phyloP scores from a whole-genome alignment of 192 early-diverging fungal species.

The Rhizoclosmatium globosum region DNA sequence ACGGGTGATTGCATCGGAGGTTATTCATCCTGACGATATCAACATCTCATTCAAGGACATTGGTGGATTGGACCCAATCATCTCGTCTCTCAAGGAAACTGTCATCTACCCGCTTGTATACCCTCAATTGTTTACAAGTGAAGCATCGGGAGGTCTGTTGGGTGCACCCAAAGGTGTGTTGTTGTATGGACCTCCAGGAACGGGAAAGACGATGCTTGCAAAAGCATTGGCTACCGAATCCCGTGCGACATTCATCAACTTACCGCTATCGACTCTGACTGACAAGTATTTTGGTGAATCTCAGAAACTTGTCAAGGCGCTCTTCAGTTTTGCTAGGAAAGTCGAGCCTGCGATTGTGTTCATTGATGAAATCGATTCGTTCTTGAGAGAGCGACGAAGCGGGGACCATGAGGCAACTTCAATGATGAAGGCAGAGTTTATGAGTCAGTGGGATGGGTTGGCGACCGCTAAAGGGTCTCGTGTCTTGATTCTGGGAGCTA shows the following conservation, averaged over 20 bases:
- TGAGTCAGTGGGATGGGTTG: slow-evolving; percentile 98
- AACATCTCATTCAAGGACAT: slow-evolving; percentile 86
- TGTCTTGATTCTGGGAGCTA: slow-evolving; percentile 84
- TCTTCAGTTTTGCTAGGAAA: slow-evolving; percentile 95
- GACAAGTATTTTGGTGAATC: slow-evolving; percentile 52
- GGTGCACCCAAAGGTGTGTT: slow-evolving; percentile 94
- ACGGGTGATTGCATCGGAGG: slow-evolving; percentile 91
- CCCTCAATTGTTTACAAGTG: slow-evolving; percentile 82
- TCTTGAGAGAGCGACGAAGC: slow-evolving; percentile 86
- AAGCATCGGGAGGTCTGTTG: slow-evolving; percentile 82
- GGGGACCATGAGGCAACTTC: slow-evolving; percentile 96
- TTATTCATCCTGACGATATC: slow-evolving; percentile 94
- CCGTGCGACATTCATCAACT: slow-evolving; percentile 96
- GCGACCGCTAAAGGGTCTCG: slow-evolving; percentile 61
- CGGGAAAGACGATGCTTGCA: slow-evolving; percentile 99
- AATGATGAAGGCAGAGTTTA: slow-evolving; percentile 99
- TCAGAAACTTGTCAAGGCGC: slow-evolving; percentile 74
- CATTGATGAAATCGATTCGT: slow-evolving; percentile 99
- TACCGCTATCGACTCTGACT: slow-evolving; percentile 94
- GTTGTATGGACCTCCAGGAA: slow-evolving; percentile 94
- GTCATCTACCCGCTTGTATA: slow-evolving; percentile 96
- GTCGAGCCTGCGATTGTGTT: slow-evolving; percentile 96
- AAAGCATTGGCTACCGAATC: slow-evolving; percentile 98
- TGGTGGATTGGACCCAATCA: slow-evolving; percentile 92
- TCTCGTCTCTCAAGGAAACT: slow-evolving; percentile 89